A percentile compares a stretch with the other conserved stretches of the same genome.
Conservation (phyloP, 208 protist species). For the Trypanosoma brucei region DNA sequence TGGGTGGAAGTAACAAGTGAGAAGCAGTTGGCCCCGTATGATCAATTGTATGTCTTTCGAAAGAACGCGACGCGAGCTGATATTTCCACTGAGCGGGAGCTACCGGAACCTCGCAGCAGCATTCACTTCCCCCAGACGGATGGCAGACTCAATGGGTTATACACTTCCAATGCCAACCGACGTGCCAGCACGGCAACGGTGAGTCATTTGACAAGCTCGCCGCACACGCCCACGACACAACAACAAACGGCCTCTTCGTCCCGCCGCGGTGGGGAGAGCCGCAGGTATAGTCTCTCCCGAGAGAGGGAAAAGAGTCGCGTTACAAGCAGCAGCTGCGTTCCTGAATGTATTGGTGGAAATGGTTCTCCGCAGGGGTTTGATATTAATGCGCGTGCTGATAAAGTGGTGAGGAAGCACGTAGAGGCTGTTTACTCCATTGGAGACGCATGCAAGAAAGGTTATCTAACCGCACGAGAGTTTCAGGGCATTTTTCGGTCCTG, state of each 20-base stretch:
- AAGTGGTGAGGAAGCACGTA: constrained; percentile 48
- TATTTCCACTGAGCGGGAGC: constrained; percentile 66
- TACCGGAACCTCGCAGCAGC: constrained; percentile 53
- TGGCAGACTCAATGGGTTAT: neutral
- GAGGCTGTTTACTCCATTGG: constrained; percentile 50
- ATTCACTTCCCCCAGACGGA: constrained; percentile 26
- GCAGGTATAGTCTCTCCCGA: neutral
- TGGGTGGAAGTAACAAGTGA: constrained; percentile 49
- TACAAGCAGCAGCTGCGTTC: neutral
- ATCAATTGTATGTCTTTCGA: constrained; percentile 81
- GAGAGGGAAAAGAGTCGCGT: neutral
- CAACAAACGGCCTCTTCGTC: neutral
- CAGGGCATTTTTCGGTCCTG: constrained; percentile 51
- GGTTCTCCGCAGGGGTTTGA: neutral
- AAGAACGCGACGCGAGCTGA: constrained; percentile 70
- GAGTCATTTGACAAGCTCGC: neutral
- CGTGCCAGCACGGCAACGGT: neutral
- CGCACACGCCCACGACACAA: neutral
- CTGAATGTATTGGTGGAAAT: neutral
- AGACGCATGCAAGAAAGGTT: constrained; percentile 23
- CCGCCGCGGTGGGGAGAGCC: neutral
- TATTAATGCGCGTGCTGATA: constrained; percentile 15
- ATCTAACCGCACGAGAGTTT: constrained; percentile 36
- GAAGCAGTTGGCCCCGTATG: constrained; percentile 47
- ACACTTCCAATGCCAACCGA: neutral